Evolutionary conservation across 2,329 filamentous ascomycete genomes (phyloP).

Genomic region (Diplodia scrobiculata): DNA sequence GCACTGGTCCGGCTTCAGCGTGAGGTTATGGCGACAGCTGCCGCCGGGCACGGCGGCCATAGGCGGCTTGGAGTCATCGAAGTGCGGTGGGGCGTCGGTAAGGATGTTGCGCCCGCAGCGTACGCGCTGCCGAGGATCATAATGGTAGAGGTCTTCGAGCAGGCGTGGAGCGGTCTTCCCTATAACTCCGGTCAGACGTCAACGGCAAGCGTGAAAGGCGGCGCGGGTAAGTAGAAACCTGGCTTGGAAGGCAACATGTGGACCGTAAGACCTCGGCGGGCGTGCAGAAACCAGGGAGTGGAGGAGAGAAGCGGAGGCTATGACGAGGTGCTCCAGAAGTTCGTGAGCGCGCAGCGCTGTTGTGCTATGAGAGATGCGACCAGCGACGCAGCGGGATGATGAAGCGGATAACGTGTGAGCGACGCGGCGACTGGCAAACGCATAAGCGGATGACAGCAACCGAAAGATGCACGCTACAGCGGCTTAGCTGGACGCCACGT

Average conservation of each 20-base stretch:
- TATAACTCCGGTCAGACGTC: conserved; percentile 31
- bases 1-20: conserved; percentile 60
- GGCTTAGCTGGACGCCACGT: neutral
- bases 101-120: conserved; percentile 58
- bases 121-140: conserved; percentile 54
- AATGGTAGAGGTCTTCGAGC: conserved; percentile 55
- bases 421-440: neutral
- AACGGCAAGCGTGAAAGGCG: neutral
- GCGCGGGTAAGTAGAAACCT: conserved; percentile 16
- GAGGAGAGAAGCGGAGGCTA: too few relatives aligned
- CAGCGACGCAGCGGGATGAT: conserved; percentile 1
- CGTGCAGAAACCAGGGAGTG: neutral
- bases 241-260: conserved; percentile 15
- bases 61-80: conserved; percentile 43
- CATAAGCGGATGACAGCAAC: neutral
- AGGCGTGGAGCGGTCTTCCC: conserved; percentile 56
- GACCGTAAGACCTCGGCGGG: neutral
- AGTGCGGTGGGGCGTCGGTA: conserved; percentile 59
- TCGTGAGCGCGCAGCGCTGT: neutral
- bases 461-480: neutral
- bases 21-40: conserved; percentile 63
- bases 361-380: conserved; percentile 13
- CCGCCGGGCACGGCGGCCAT: conserved; percentile 43
- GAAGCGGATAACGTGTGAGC: conserved; percentile 25
- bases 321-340: neutral